phyloP scores from a whole-genome alignment of 2,329 filamentous ascomycete species.

The Aurifilum marmelostoma region DNA sequence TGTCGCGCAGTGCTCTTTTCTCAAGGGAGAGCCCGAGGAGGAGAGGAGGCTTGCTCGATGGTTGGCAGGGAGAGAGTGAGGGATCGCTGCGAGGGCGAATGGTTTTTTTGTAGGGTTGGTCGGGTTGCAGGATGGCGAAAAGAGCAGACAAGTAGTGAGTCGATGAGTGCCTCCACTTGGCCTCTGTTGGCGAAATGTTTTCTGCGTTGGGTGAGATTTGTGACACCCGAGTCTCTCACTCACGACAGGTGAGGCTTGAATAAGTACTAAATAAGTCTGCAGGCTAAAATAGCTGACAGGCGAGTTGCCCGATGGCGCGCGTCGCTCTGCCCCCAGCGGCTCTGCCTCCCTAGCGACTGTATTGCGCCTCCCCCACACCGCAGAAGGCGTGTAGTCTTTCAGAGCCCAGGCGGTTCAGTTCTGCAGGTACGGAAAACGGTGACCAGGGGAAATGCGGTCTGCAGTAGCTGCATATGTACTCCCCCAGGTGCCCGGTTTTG shows the following conservation, averaged over 20 bases:
- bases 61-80: not conserved
- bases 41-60: not conserved
- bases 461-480: not conserved
- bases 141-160: not conserved
- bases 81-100: not conserved
- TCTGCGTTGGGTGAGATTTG: not conserved
- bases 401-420: not conserved
- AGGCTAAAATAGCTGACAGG: conserved; percentile 2
- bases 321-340: not conserved
- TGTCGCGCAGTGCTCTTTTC: not conserved
- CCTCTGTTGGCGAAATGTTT: not conserved
- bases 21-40: not conserved
- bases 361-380: not conserved
- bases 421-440: not conserved
- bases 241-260: not conserved
- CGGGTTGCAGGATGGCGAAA: not conserved
- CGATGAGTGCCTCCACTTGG: not conserved
- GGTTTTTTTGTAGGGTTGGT: not conserved
- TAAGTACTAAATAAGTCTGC: not conserved
- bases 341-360: not conserved
- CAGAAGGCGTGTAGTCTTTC: not conserved
- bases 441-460: not conserved
- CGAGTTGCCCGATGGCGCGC: not conserved
- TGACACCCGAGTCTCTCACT: not conserved
- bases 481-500: not conserved